Evolutionary conservation across 2,329 filamentous ascomycete species (phyloP), one percentile per base, ranked within the genome.

Genomic region (Ophiostoma pallidulum): DNA sequence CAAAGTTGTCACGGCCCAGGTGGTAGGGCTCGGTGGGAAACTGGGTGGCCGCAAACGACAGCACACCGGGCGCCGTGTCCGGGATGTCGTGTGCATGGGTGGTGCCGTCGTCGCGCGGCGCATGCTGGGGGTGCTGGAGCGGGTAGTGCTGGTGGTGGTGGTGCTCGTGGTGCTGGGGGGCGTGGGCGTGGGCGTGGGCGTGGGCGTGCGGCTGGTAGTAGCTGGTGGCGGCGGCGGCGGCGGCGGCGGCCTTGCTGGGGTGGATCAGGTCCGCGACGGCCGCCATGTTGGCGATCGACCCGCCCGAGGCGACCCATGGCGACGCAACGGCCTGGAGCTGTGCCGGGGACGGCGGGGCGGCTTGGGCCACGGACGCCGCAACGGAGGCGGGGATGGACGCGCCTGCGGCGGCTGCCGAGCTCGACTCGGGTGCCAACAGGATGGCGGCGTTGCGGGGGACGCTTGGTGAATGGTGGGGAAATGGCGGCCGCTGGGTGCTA

Each of bases 401-500:
- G 41, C 36, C 41, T 53, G 6, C 59, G 58, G 54, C 6, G 60
- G 46, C 1, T 60, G n/a, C 50, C 31, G 57, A 49, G 55, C 57
- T 56, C 5, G 69, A 64, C 36, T 71, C 66, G 3, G 68, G 66
- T 1, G 66, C 66, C 41, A 72, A 54, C 6, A 72, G 55, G n/a
- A 72, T 67, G 16, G 67, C 66, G 20, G 69, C 68, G 56, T 74
- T 69, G 43, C 68, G 68, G 44, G 69, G 68, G 8, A 64, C 66
- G 28, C 56, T 62, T 31, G 59, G 59, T 8, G 57, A 60, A 45
- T 58, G 60, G 29, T 57, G 51, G 19, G 50, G 45, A 36, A 41
- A 43, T 12, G 46, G 26, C 4, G 20, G 46, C 35, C n/a, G n/a
- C n/a, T n/a, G n/a, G n/a, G n/a, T n/a, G n/a, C n/a, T n/a, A n/a